Percentiles rank a stretch among this genome's conserved stretches.
phyloP scores from a whole-genome alignment of 148 eudicot genomes.

The Rhododendron vialii region DNA sequence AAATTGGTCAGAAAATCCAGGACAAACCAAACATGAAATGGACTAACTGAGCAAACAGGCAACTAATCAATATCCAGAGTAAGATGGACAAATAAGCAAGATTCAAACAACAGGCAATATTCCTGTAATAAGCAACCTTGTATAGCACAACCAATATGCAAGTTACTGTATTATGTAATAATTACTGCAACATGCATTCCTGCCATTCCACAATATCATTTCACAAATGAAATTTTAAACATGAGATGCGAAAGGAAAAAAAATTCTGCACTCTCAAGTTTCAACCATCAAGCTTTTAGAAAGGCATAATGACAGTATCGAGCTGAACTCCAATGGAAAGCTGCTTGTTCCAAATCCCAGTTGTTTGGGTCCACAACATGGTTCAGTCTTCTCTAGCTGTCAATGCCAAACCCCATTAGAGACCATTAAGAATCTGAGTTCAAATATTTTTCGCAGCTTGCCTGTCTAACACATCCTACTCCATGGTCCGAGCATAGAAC shows the following conservation, averaged over 20 bases:
- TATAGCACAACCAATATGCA: not conserved
- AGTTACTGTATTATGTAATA: not conserved
- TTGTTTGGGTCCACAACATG: not conserved
- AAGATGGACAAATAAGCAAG: not conserved
- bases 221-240: not conserved
- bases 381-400: not conserved
- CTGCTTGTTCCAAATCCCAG: not conserved
- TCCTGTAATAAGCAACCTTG: not conserved
- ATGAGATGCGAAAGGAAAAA: not conserved
- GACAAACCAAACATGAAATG: not conserved
- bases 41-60: not conserved
- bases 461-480: not conserved
- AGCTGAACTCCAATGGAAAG: not conserved
- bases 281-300: not conserved
- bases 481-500: not conserved
- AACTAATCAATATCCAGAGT: not conserved
- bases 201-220: not conserved
- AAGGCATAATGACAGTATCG: not conserved
- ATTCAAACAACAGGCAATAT: not conserved
- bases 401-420: not conserved
- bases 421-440: not conserved
- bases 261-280: not conserved
- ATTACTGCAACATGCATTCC: not conserved
- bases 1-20: slow-evolving; percentile 3
- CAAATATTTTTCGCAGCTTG: not conserved